A percentile compares a stretch with the other conserved stretches of the same genome.
These are phyloP conservation scores for Graphilbum sp. DNA, from an alignment of 2,329 filamentous ascomycete genomes.

Conservation along the genomic window DNA sequence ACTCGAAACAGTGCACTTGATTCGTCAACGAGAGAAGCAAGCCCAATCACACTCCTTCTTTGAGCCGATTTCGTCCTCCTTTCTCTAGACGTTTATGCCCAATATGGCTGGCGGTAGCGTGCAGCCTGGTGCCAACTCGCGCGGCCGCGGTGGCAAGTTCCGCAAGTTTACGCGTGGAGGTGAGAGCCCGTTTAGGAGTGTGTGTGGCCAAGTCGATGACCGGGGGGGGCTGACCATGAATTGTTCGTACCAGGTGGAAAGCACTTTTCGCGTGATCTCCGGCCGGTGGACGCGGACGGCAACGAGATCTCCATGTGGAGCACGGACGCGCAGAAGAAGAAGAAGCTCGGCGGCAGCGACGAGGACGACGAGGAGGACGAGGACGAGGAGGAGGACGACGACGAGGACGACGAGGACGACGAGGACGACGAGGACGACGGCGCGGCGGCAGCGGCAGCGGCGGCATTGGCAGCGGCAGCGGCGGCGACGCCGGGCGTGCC, in stretches of 20 bases:
- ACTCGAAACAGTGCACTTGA: too few species aligned
- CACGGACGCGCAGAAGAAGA: conserved; percentile 32
- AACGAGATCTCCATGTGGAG: conserved; percentile 83
- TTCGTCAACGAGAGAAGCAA: too few species aligned
- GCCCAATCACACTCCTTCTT: too few species aligned
- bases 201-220: too few species aligned
- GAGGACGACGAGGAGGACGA: conserved; percentile 24
- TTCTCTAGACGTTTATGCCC: background rate
- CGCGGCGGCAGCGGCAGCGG: conserved; percentile 23
- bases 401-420: conserved; percentile 30
- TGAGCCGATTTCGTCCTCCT: background rate
- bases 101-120: conserved; percentile 19
- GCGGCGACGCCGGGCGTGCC: conserved; percentile 19
- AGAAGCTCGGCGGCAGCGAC: conserved; percentile 20
- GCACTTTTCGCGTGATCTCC: conserved; percentile 83
- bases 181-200: conserved; percentile 17
- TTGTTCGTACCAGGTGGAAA: conserved; percentile 55
- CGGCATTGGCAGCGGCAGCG: conserved; percentile 20
- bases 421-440: conserved; percentile 3
- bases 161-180: conserved; percentile 87
- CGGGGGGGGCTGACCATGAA: background rate
- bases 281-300: conserved; percentile 76
- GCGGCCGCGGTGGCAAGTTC: conserved; percentile 85
- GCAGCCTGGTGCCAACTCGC: conserved; percentile 32
- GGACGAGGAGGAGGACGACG: conserved; percentile 16